Evolutionary conservation across 2,329 filamentous ascomycete species (phyloP), one percentile per base, ranked within the genome.

Genomic region (Neocatenulostroma microsporum): DNA sequence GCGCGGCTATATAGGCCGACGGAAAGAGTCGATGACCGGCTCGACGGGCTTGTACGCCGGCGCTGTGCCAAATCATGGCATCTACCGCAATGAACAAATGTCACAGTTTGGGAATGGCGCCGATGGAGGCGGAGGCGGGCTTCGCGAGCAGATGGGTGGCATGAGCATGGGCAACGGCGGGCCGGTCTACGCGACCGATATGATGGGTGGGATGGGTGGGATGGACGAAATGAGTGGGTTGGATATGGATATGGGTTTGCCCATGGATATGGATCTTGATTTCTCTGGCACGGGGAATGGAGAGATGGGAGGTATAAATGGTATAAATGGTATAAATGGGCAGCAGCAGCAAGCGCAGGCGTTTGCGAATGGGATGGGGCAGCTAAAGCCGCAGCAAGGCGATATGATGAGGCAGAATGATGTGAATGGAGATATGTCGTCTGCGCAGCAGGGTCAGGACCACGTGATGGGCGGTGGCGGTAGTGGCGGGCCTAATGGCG

Each of bases 251-350:
- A 62, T 64, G 50, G 60, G 64, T 48, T 55, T 70, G 49, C 56
- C 61, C 38, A 64, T 68, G 61, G 67, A 67, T 47, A 55, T 73
- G 42, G 64, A 69, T 43, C 54, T 69, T 42, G 57, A 52, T 24
- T 36, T 55, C 40, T 48, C 24, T n/a, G n/a, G n/a, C n/a, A n/a
- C n/a, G n/a, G n/a, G n/a, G n/a, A n/a, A n/a, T n/a, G n/a, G n/a
- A n/a, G n/a, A n/a, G 34, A 20, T 24, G 40, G 41, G 15, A 42
- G 35, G 26, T 41, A 45, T 42, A 41, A 35, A 52, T 36, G 38
- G 31, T n/a, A 23, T 13, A 15, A 12, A 7, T 30, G 30, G 8
- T 12, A 24, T 24, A 5, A 19, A 10, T 15, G 19, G 14, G 12
- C 19, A 17, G 12, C 27, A 27, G 17, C 35, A 37, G 35, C 20